Conservation (phyloP, 345 rosid genomes). For the Viola odorata region DNA sequence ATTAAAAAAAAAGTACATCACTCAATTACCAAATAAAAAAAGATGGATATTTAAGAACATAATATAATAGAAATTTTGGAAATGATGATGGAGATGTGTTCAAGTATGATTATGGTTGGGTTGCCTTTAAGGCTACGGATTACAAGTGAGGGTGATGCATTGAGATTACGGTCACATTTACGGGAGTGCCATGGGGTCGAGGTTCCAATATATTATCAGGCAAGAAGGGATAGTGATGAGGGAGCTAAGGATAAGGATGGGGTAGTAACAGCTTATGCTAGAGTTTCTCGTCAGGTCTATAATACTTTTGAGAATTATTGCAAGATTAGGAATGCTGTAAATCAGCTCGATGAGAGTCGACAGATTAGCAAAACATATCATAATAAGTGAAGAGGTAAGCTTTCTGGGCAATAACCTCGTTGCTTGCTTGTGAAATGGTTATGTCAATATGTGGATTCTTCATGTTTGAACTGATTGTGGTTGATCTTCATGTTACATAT, state of each 20-base stretch:
- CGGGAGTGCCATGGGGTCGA: constrained; percentile 60
- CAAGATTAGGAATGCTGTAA: constrained; percentile 56
- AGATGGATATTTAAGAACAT: too few relatives aligned
- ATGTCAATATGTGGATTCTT: too few relatives aligned
- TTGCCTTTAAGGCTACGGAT: constrained; percentile 66
- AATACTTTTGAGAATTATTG: constrained; percentile 57
- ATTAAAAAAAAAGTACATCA: too few relatives aligned
- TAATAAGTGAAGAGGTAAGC: constrained; percentile 20
- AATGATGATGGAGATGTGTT: constrained; percentile 86
- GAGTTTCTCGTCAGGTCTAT: constrained; percentile 69
- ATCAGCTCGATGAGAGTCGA: constrained; percentile 33
- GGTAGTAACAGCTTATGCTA: constrained; percentile 43
- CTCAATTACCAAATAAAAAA: too few relatives aligned
- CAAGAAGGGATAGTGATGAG: constrained; percentile 50
- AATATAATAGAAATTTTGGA: too few relatives aligned
- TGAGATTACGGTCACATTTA: constrained; percentile 56
- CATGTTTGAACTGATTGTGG: too few relatives aligned
- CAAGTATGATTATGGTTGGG: constrained; percentile 91
- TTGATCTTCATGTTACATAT: too few relatives aligned
- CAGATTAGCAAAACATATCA: constrained; percentile 36
- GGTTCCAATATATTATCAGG: constrained; percentile 65
- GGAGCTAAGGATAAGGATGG: constrained; percentile 48
- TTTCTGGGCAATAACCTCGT: neutral
- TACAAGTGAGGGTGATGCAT: constrained; percentile 42
- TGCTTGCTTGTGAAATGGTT: neutral